Evolutionary conservation across 108 stramenopile species (phyloP).

Genomic region (Nitzschia sp.): DNA sequence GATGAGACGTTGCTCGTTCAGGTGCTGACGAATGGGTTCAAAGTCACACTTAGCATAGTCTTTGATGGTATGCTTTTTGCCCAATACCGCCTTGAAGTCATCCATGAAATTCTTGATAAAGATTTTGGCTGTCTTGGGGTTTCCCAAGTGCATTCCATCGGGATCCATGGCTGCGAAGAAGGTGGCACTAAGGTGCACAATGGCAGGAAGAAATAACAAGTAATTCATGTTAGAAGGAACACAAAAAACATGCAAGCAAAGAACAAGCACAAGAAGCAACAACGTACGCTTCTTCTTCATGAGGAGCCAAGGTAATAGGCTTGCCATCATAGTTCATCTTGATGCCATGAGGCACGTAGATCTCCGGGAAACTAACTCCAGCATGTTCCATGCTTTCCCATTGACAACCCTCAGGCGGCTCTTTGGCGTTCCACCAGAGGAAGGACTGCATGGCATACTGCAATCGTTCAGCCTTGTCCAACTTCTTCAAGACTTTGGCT

Average conservation of each 20-base stretch:
- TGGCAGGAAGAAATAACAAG: background rate
- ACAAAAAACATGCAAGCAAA: constrained; percentile 1
- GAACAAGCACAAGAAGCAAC: background rate
- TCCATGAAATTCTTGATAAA: constrained; percentile 96
- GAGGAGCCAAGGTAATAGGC: constrained; percentile 79
- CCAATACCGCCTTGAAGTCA: constrained; percentile 83
- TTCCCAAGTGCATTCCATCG: constrained; percentile 93
- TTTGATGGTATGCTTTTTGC: constrained; percentile 79
- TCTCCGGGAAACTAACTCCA: constrained; percentile 93
- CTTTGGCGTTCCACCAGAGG: constrained; percentile 86
- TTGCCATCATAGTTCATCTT: constrained; percentile 93
- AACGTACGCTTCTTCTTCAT: constrained; percentile 93
- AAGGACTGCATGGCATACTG: constrained; percentile 90
- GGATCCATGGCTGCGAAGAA: constrained; percentile 96
- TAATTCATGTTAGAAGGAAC: no score
- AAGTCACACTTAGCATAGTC: constrained; percentile 95
- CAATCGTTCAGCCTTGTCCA: constrained; percentile 76
- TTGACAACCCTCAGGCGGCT: constrained; percentile 85
- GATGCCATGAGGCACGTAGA: constrained; percentile 92
- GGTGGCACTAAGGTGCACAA: constrained; percentile 91
- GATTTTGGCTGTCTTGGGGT: constrained; percentile 87
- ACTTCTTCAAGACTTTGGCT: constrained; percentile 55
- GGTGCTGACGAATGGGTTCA: constrained; percentile 79
- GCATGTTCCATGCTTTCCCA: constrained; percentile 96
- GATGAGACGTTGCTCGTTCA: constrained; percentile 87